Base-by-base conservation (phyloP, 225 moss, liverwort and hornwort species). In the Ulota crispa region DNA sequence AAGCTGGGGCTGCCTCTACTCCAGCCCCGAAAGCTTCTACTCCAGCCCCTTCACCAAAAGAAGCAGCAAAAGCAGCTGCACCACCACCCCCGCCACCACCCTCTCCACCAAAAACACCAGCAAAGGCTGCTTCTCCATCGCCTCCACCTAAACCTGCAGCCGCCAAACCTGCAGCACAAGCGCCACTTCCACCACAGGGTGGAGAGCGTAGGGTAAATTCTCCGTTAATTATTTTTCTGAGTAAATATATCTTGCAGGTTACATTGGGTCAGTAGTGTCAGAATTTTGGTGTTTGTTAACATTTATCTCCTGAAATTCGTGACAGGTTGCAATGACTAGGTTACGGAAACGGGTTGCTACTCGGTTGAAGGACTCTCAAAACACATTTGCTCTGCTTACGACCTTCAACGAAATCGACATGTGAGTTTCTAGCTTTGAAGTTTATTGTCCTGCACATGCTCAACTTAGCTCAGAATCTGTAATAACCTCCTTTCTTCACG, bases 361-460 rank as follows among this genome's bases (percentile, higher is more conserved):
- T 50, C 88, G 94, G 26, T 66, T 96, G 88, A 96, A 96, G 85
- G 96, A 94, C 63, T 91, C 93, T 30, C 96, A 96, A 60, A 96
- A 96, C 64, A 96, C 96, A 8, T 94, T 96, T 88, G 96, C 94
- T 6, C 72, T 96, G 30, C 93, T 96, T 66, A 96, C 96, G 32
- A 96, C 96, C 21, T 94, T 96, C 83, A 94, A 96, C 66, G 93
- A 96, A 83, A 76, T 96, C 83, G 96, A 96, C 81, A 94, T 96
- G 96, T 94, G 87, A 80, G 61, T 55, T 85, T 54, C 31, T 67
- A 64, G 24, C 66, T 56, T 62, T 41, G 10, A 62, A 75, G 39
- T 24, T 66, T 56, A 65, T 50, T 70, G 41, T 23, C 27, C 41
- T 66, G 31, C 9, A 64, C 13, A 61, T 61, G 14, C 50, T 60